Evolutionary conservation across 257 asterid genomes (phyloP), one percentile per base, ranked within the genome.

Genomic region (Salvia rosmarinus): DNA sequence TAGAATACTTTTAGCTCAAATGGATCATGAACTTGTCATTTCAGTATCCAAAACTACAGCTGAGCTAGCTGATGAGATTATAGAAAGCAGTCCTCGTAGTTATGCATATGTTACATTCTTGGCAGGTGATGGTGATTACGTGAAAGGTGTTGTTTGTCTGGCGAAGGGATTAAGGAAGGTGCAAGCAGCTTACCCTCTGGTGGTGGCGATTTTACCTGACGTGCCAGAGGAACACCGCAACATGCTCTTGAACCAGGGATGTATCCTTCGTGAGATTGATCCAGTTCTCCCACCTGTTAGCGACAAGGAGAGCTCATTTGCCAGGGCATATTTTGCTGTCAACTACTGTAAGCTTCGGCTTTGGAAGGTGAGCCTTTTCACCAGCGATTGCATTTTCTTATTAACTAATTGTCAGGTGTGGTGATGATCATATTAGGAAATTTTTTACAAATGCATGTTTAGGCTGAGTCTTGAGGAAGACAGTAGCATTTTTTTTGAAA

Each of bases 151-250:
- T 2, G 75, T 78, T 54, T 81, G 86, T 39, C 71, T 78, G 73
- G 83, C 81, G 4, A 82, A 82, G 72, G 83, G 81, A n/a, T 71
- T 75, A 73, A 75, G 81, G 72, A 78, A 75, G 64, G 86, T 78
- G 34, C 37, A 59, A 64, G 60, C 86, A 46, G 69, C 74, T 12
- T 82, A 71, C 52, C 85, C 83, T 5, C 32, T 78, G 14, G 77
- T 82, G 35, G 86, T 75, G 54, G 83, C 81, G 9, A 75, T 78
- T 49, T 58, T 82, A 54, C 79, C 83, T 5, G 81, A 78, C 16
- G 83, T 78, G 28, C 86, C 83, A 28, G 75, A 13, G 64, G 82
- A 78, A 30, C 86, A 82, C 77, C 79, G 79, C 25, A 73, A 46
- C 64, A 40, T 69, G 16, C 71, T 82, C 49, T 64, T 75, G 77